phyloP scores from a whole-genome alignment of 331 rosid species.

The Spiraea crenata region DNA sequence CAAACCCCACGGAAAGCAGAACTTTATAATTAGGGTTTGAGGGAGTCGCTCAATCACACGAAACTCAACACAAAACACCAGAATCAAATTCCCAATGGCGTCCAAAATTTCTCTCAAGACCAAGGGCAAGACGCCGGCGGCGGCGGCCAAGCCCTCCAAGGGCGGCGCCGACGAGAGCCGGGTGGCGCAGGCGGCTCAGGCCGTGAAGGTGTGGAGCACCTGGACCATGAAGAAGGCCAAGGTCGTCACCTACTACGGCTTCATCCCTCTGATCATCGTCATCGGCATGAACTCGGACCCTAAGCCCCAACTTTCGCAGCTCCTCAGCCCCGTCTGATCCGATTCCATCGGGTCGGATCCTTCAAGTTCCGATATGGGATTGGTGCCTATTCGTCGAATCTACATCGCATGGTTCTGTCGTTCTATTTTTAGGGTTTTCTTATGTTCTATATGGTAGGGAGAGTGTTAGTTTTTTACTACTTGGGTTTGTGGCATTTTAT shows the following conservation, averaged over 20 bases:
- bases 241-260: constrained; percentile 83
- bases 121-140: constrained; percentile 57
- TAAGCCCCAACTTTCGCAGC: constrained; percentile 82
- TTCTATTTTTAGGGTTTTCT: neutral
- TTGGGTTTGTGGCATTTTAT: neutral
- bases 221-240: constrained; percentile 78
- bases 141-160: constrained; percentile 47
- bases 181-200: constrained; percentile 30
- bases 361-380: neutral
- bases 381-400: constrained; percentile 36
- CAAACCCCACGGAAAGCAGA: neutral
- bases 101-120: constrained; percentile 70
- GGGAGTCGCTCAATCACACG: neutral
- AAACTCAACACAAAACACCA: neutral
- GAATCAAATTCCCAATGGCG: constrained; percentile 42
- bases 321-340: constrained; percentile 86
- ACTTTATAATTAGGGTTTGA: constrained; percentile 18
- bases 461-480: neutral
- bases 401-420: constrained; percentile 1
- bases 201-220: constrained; percentile 72
- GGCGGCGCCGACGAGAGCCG: constrained; percentile 43
- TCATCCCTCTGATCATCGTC: constrained; percentile 80
- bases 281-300: constrained; percentile 97
- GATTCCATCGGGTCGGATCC: neutral
- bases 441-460: neutral